Evolutionary conservation across 768 basidiomycete species (phyloP).

Genomic region (Tephrocybe sp.): DNA sequence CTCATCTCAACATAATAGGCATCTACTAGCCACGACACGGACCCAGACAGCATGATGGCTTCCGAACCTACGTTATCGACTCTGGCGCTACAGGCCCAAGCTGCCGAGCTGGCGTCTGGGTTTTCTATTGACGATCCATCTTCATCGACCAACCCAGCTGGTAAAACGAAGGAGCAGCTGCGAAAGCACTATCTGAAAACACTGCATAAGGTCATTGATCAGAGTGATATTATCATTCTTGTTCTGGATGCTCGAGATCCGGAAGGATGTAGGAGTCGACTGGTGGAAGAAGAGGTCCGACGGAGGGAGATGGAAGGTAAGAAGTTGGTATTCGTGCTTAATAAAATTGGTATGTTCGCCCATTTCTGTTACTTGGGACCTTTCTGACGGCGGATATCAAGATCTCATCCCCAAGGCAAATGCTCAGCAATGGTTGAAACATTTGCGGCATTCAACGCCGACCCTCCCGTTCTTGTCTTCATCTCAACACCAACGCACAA

Average conservation of each 20-base stretch:
- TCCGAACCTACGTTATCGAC: constrained; percentile 64
- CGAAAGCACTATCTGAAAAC: constrained; percentile 75
- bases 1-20: constrained; percentile 6
- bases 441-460: constrained; percentile 90
- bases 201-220: constrained; percentile 89
- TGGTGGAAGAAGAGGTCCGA: constrained; percentile 93
- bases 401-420: constrained; percentile 90
- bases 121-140: constrained; percentile 28
- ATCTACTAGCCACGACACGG: constrained; percentile 27
- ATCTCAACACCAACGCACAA: constrained; percentile 74
- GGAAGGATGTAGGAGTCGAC: constrained; percentile 85
- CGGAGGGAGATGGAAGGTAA: constrained; percentile 87
- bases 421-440: constrained; percentile 85
- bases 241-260: constrained; percentile 95
- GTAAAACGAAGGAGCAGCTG: constrained; percentile 67
- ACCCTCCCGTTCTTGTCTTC: constrained; percentile 89
- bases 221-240: constrained; percentile 87
- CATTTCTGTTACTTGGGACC: background rate
- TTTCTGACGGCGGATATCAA: constrained; percentile 25
- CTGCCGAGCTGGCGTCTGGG: constrained; percentile 28
- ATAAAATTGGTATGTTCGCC: constrained; percentile 77
- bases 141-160: constrained; percentile 27
- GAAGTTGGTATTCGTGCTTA: constrained; percentile 90
- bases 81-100: constrained; percentile 52
- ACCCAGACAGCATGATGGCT: constrained; percentile 69